Percentiles rank a stretch among this genome's conserved stretches.
Conservation (phyloP, 257 asterid species). For the Avicennia marina region DNA sequence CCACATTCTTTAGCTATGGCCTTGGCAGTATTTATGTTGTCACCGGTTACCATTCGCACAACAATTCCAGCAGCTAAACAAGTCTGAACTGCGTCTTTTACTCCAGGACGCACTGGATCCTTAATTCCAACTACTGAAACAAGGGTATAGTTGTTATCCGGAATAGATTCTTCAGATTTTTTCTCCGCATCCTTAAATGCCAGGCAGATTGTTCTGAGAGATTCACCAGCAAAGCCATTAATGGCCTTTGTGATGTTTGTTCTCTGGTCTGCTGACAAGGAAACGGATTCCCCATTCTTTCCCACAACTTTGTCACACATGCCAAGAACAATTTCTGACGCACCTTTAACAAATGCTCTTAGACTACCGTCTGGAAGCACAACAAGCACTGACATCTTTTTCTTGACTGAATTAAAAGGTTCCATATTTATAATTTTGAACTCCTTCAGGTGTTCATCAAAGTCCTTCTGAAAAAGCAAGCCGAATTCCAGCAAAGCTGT, state of each 20-base stretch:
- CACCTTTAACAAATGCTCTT: slow-evolving; percentile 66
- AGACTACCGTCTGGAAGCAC: slow-evolving; percentile 32
- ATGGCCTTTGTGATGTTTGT: slow-evolving; percentile 35
- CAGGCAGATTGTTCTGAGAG: slow-evolving; percentile 70
- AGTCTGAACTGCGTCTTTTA: slow-evolving; percentile 64
- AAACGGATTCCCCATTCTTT: slow-evolving; percentile 43
- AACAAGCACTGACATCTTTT: slow-evolving; percentile 72
- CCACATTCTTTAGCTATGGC: slow-evolving; percentile 89
- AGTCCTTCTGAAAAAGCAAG: slow-evolving; percentile 34
- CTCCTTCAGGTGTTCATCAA: slow-evolving; percentile 22
- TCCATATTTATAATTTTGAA: slow-evolving; percentile 47
- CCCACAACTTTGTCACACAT: slow-evolving; percentile 51
- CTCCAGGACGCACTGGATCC: slow-evolving; percentile 80
- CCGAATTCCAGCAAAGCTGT: slow-evolving; percentile 66
- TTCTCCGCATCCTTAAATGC: slow-evolving; percentile 48
- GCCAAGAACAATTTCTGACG: slow-evolving; percentile 54
- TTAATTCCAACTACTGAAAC: slow-evolving; percentile 67
- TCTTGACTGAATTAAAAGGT: slow-evolving; percentile 72
- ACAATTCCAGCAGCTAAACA: slow-evolving; percentile 74
- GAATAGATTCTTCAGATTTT: slow-evolving; percentile 31
- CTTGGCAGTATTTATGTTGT: slow-evolving; percentile 74
- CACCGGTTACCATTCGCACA: slow-evolving; percentile 85
- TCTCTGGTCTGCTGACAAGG: slow-evolving; percentile 44
- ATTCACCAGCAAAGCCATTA: slow-evolving; percentile 52
- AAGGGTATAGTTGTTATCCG: slow-evolving; percentile 52